Base-by-base conservation (phyloP, 1,284 basidiomycete species). In the Porodaedalea pini region DNA sequence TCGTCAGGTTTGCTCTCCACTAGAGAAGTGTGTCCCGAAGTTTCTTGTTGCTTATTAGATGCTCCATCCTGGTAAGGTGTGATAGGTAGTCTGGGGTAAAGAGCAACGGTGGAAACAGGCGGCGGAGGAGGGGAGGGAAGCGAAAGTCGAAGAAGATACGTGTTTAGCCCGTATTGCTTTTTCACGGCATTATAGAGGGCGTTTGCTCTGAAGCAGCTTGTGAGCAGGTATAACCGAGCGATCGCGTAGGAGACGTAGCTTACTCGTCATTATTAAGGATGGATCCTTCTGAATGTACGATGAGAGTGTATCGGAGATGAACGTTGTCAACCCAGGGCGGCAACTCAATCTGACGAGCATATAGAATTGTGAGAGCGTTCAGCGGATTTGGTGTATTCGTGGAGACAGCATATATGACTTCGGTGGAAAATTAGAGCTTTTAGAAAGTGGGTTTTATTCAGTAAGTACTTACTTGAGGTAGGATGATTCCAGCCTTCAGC, bases 401-500 rank as follows among this genome's bases (percentile, higher is more conserved):
- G 13, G 89, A 90, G 0, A 89, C 87, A 34, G 87, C 88, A 51
- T 88, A 70, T 56, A 92, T 83, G 53, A 91, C 89, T 90, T 64
- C 19, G 58, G 50, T 23, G 48, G 44, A 64, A 41, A 68, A 55
- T 63, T 37, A 37, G 47, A 41, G 19, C 37, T 17, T 32, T 21
- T 47, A 11, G 11, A 31, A 41, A 48, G 50, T 55, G 6, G 32
- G 15, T 37, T 7, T 31, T 19, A 59, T 21, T 55, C 56, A 47
- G 21, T 32, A 58, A 29, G 45, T 52, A 78, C 86, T 62, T 66
- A 91, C 90, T 73, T 37, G 90, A 81, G 54, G 83, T 80, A 47
- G 89, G 89, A 71, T 92, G 90, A 67, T 91, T 92, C 89, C 89
- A 92, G 43, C 82, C 85, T 67, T 92, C 90, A 1, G 72, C 68